These are phyloP conservation scores for Galerina sulciceps DNA, from an alignment of 768 basidiomycete genomes.

Conservation along the genomic window DNA sequence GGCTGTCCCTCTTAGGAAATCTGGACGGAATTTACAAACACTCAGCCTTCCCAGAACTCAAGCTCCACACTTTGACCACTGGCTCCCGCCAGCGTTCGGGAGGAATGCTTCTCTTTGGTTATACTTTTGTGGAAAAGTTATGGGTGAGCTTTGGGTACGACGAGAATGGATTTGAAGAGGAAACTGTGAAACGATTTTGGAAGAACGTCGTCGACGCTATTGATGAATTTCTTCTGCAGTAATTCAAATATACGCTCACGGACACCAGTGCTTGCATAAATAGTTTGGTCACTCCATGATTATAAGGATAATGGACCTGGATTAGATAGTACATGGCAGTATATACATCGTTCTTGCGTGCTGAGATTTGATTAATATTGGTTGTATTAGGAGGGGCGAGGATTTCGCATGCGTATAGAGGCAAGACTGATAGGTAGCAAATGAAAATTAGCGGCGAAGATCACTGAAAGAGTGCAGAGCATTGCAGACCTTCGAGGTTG, in stretches of 20 bases:
- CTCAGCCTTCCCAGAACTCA: constrained; percentile 54
- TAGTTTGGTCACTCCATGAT: too few species aligned
- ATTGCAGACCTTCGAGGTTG: constrained; percentile 24
- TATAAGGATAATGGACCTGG: too few species aligned
- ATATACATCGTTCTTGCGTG: too few species aligned
- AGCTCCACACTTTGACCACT: constrained; percentile 77
- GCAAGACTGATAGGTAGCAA: neutral
- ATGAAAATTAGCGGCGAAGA: neutral
- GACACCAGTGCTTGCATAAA: too few species aligned
- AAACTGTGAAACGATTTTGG: constrained; percentile 71
- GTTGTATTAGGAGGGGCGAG: too few species aligned
- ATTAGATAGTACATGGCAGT: too few species aligned
- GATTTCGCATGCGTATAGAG: neutral
- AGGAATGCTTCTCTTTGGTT: constrained; percentile 83
- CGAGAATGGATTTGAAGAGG: constrained; percentile 70
- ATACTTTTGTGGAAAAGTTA: constrained; percentile 73
- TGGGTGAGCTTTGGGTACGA: constrained; percentile 86
- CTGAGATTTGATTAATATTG: too few species aligned
- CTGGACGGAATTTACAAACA: constrained; percentile 84
- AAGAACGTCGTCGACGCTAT: constrained; percentile 54
- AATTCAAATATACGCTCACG: neutral
- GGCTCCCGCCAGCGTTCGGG: constrained; percentile 81
- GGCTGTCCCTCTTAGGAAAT: constrained; percentile 84
- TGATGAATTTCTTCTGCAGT: constrained; percentile 55
- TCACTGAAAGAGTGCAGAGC: neutral